A percentile compares a stretch with the other conserved stretches of the same genome.
Evolutionary conservation across 2,329 filamentous ascomycete species (phyloP).

Genomic region (Fonsecaea multimorphosa): DNA sequence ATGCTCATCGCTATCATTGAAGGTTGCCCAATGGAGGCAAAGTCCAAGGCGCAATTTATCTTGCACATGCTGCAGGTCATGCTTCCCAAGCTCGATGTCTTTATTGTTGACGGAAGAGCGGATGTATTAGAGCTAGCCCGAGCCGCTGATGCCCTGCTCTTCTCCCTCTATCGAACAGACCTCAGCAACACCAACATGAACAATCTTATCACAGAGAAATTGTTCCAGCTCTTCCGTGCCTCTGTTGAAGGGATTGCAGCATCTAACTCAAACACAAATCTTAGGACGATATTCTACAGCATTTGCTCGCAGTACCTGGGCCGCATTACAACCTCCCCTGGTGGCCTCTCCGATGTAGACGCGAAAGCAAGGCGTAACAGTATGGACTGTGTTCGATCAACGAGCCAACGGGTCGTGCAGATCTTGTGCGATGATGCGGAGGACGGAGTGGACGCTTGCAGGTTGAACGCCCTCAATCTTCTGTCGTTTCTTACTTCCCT

Average conservation of each 20-base stretch:
- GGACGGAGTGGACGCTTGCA: constrained; percentile 78
- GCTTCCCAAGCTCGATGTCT: constrained; percentile 82
- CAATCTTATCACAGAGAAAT: constrained; percentile 82
- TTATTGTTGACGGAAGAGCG: constrained; percentile 70
- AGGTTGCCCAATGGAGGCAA: constrained; percentile 77
- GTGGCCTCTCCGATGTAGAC: constrained; percentile 54
- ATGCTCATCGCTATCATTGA: constrained; percentile 83
- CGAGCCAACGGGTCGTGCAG: constrained; percentile 82
- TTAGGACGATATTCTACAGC: constrained; percentile 87
- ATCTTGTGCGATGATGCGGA: constrained; percentile 93
- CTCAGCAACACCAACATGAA: constrained; percentile 52
- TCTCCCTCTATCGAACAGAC: constrained; percentile 41
- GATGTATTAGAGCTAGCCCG: constrained; percentile 78
- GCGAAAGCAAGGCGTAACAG: constrained; percentile 57
- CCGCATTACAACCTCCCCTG: constrained; percentile 62
- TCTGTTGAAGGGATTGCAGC: constrained; percentile 80
- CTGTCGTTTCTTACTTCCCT: constrained; percentile 77
- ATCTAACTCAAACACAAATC: constrained; percentile 68
- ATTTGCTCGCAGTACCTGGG: constrained; percentile 87
- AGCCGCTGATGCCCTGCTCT: constrained; percentile 71
- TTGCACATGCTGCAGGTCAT: constrained; percentile 86
- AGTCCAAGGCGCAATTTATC: constrained; percentile 75
- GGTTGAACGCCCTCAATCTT: constrained; percentile 85
- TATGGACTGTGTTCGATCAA: constrained; percentile 74
- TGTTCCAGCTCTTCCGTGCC: constrained; percentile 89